Conservation (phyloP, 306 rosid genomes). For the Medicago truncatula region MtrunA17r5.0-ANR NC_053045.1:60165001-60165500, state of each 20-base stretch:
- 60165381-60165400: slow-evolving; percentile 95
- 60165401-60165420: slow-evolving; percentile 72
- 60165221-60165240: slow-evolving; percentile 96
- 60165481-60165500: slow-evolving; percentile 30
- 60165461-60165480: slow-evolving; percentile 21
- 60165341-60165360: slow-evolving; percentile 95
- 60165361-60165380: slow-evolving; percentile 88
- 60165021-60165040: slow-evolving; percentile 62
- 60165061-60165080: slow-evolving; percentile 94
- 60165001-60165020: slow-evolving; percentile 22
- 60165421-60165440: slow-evolving; percentile 22
- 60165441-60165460: slow-evolving; percentile 27
- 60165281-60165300: slow-evolving; percentile 78
- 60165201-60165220: slow-evolving; percentile 84
- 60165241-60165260: slow-evolving; percentile 92
- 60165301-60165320: slow-evolving; percentile 58
- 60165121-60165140: slow-evolving; percentile 32
- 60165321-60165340: slow-evolving; percentile 80
- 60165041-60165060: slow-evolving; percentile 87
- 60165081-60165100: slow-evolving; percentile 67
- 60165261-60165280: slow-evolving; percentile 88
- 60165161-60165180: slow-evolving; percentile 13
- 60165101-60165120: slow-evolving; percentile 17
- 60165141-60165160: slow-evolving; percentile 17
- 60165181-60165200: slow-evolving; percentile 13